Percentiles rank a stretch among this genome's conserved stretches.
Evolutionary conservation across 495 filamentous ascomycete genomes (phyloP).

Genomic region (Penicillium roqueforti): DNA sequence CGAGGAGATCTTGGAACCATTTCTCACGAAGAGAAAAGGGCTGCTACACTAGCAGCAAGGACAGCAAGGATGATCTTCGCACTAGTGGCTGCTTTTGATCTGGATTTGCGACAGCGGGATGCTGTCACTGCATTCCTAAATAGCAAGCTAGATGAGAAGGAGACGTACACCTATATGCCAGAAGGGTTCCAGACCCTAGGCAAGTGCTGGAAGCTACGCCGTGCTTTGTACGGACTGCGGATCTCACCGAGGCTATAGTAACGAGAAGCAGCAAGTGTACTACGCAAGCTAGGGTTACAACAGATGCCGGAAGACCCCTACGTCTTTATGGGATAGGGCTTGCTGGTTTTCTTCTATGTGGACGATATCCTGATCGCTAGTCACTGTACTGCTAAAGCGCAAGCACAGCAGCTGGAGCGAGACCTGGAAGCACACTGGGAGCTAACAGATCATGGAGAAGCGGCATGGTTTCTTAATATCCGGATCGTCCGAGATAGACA

Average conservation of each 20-base stretch:
- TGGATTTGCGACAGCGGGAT: slow-evolving; percentile 6
- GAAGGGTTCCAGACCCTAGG: too few relatives aligned
- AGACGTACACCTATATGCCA: too few relatives aligned
- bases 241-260: too few relatives aligned
- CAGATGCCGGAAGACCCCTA: too few relatives aligned
- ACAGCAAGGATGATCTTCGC: slow-evolving; percentile 5
- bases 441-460: slow-evolving; percentile 9
- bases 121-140: slow-evolving; percentile 13
- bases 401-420: not conserved
- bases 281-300: not conserved
- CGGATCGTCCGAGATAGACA: slow-evolving; percentile 12
- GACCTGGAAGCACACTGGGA: slow-evolving; percentile 5
- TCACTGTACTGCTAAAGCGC: not conserved
- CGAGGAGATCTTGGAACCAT: slow-evolving; percentile 13
- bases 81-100: slow-evolving; percentile 4
- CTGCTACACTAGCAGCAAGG: slow-evolving; percentile 9
- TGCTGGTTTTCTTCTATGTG: slow-evolving; percentile 26
- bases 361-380: slow-evolving; percentile 20
- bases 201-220: too few relatives aligned
- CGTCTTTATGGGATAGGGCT: too few relatives aligned
- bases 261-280: not conserved
- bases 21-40: slow-evolving; percentile 2
- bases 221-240: too few relatives aligned
- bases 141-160: not conserved
- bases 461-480: slow-evolving; percentile 19